Evolutionary conservation across 2,329 filamentous ascomycete genomes (phyloP).

Genomic region (Amauroascus niger): DNA sequence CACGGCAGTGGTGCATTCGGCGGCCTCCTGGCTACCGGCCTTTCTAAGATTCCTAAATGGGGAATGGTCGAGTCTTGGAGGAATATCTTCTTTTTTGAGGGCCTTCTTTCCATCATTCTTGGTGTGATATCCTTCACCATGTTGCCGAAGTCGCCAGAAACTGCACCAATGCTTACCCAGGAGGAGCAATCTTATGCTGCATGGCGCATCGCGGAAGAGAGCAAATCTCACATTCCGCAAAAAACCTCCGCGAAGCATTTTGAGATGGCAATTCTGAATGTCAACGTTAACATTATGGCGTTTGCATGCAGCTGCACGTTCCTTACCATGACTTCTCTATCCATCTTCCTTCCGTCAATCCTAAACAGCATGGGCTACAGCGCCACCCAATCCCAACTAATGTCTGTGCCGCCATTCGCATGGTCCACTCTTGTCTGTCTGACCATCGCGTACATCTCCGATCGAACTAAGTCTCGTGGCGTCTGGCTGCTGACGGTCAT

Average conservation of each 20-base stretch:
- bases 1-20: slow-evolving; percentile 45
- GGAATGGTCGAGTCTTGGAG: slow-evolving; percentile 8
- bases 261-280: slow-evolving; percentile 22
- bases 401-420: slow-evolving; percentile 11
- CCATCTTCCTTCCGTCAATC: slow-evolving; percentile 14
- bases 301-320: slow-evolving; percentile 23
- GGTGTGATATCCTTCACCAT: slow-evolving; percentile 2
- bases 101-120: slow-evolving; percentile 8
- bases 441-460: slow-evolving; percentile 7
- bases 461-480: slow-evolving; percentile 9
- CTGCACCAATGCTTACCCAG: slow-evolving; percentile 2
- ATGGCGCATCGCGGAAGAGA: slow-evolving; percentile 10
- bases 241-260: slow-evolving; percentile 22
- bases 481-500: slow-evolving; percentile 8
- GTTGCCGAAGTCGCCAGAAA: slow-evolving; percentile 1
- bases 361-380: slow-evolving; percentile 11
- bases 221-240: slow-evolving; percentile 1
- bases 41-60: slow-evolving; percentile 8
- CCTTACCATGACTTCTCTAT: slow-evolving; percentile 6
- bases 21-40: slow-evolving; percentile 46
- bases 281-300: slow-evolving; percentile 39
- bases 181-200: slow-evolving; percentile 5
- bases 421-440: slow-evolving; percentile 10
- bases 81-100: slow-evolving; percentile 13
- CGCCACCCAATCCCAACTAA: slow-evolving; percentile 2